Evolutionary conservation across 2,329 filamentous ascomycete species (phyloP).

Genomic region (Penicillium sp.): DNA sequence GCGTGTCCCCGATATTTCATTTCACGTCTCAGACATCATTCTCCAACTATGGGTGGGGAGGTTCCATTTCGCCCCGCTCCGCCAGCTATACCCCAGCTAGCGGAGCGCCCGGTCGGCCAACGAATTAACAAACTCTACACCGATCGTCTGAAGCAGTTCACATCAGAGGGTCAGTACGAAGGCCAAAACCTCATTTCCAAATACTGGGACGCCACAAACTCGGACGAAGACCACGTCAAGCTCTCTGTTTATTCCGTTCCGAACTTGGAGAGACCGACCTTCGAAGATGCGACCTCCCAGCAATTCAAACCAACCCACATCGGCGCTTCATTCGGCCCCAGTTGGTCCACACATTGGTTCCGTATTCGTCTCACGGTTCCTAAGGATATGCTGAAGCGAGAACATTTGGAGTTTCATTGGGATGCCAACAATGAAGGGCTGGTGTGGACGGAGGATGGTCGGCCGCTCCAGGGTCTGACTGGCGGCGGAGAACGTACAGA

Average conservation of each 20-base stretch:
- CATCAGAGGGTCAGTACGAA: slow-evolving; percentile 74
- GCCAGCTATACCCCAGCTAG: slow-evolving; percentile 52
- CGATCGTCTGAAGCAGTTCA: slow-evolving; percentile 80
- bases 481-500: slow-evolving; percentile 85
- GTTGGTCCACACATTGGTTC: slow-evolving; percentile 99
- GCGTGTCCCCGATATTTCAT: not conserved
- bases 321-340: slow-evolving; percentile 83
- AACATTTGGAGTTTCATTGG: slow-evolving; percentile 94
- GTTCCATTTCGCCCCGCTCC: slow-evolving; percentile 28
- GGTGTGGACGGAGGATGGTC: slow-evolving; percentile 88
- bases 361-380: slow-evolving; percentile 79
- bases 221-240: slow-evolving; percentile 75
- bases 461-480: slow-evolving; percentile 86
- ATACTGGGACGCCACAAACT: slow-evolving; percentile 67
- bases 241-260: slow-evolving; percentile 86
- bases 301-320: slow-evolving; percentile 73
- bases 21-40: too few relatives aligned
- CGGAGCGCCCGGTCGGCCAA: slow-evolving; percentile 64
- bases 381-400: slow-evolving; percentile 68
- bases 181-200: slow-evolving; percentile 75
- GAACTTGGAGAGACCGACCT: slow-evolving; percentile 74
- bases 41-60: slow-evolving; percentile 40
- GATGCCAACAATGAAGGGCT: slow-evolving; percentile 93
- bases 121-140: slow-evolving; percentile 84
- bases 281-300: slow-evolving; percentile 78